Percentiles rank a stretch among this genome's conserved stretches.
Evolutionary conservation across 306 rosid genomes (phyloP).

Genomic region (Fragaria iinumae): DNA sequence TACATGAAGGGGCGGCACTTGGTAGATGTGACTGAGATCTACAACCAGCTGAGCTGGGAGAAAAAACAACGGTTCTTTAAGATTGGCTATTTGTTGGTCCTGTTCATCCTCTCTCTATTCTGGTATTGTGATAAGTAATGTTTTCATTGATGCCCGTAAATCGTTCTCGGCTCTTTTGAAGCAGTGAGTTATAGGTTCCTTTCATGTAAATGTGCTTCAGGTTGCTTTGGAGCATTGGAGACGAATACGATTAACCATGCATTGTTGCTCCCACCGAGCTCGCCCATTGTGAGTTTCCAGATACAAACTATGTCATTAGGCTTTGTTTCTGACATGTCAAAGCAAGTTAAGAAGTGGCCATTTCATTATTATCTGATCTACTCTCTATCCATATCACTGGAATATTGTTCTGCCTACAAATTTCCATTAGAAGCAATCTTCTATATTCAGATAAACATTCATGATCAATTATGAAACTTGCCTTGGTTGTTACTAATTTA

Average conservation of each 20-base stretch:
- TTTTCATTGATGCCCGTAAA: constrained; percentile 12
- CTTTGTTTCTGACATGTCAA: not conserved
- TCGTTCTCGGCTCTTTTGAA: constrained; percentile 15
- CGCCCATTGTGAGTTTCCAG: constrained; percentile 38
- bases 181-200: constrained; percentile 14
- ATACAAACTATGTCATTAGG: not conserved
- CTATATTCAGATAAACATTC: not conserved
- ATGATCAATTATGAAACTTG: not conserved
- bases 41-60: constrained; percentile 66
- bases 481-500: constrained; percentile 6
- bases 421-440: not conserved
- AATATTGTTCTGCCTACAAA: not conserved
- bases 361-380: not conserved
- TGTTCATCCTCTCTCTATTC: constrained; percentile 50
- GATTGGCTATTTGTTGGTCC: constrained; percentile 45
- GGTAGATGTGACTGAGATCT: constrained; percentile 89
- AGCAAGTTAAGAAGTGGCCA: not conserved
- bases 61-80: constrained; percentile 59
- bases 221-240: constrained; percentile 59
- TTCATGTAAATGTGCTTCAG: constrained; percentile 37
- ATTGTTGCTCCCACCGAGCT: constrained; percentile 17
- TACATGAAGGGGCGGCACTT: constrained; percentile 49
- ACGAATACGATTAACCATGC: constrained; percentile 37
- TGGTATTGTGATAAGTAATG: constrained; percentile 43
- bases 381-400: not conserved